These are phyloP conservation scores for Cytospora piceae DNA, from an alignment of 2,329 filamentous ascomycete species.

Conservation along the genomic window DNA sequence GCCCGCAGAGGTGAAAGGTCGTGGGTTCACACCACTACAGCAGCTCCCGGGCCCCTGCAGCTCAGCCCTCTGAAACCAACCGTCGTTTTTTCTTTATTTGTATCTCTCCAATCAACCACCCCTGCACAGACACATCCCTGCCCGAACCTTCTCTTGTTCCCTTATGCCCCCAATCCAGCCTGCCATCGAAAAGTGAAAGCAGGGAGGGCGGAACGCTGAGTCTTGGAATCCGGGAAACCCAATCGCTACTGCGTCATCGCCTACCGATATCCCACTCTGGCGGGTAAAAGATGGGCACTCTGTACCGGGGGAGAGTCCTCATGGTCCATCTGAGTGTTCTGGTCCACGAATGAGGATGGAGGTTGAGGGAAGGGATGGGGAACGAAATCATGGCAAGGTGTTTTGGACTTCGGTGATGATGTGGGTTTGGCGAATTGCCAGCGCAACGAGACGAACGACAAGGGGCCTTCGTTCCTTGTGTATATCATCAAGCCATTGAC, in stretches of 20 bases:
- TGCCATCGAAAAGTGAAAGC: background rate
- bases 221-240: conserved; percentile 28
- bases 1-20: background rate
- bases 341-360: conserved; percentile 1
- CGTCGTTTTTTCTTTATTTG: background rate
- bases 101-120: conserved; percentile 20
- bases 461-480: conserved; percentile 29
- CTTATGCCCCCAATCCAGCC: background rate
- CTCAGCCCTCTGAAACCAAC: conserved; percentile 24
- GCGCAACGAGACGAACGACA: conserved; percentile 11
- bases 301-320: conserved; percentile 9
- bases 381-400: conserved; percentile 20
- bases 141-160: background rate
- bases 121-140: background rate
- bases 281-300: conserved; percentile 10
- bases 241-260: conserved; percentile 31
- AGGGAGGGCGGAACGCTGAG: conserved; percentile 18
- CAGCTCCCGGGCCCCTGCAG: conserved; percentile 22
- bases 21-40: background rate
- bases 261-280: conserved; percentile 10
- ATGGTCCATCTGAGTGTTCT: conserved; percentile 16
- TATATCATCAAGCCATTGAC: conserved; percentile 31
- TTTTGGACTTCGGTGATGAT: background rate
- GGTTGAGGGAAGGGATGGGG: conserved; percentile 1
- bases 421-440: background rate